phyloP scores from a whole-genome alignment of 371 early-diverging fungal species.

The Mucor indicus region DNA sequence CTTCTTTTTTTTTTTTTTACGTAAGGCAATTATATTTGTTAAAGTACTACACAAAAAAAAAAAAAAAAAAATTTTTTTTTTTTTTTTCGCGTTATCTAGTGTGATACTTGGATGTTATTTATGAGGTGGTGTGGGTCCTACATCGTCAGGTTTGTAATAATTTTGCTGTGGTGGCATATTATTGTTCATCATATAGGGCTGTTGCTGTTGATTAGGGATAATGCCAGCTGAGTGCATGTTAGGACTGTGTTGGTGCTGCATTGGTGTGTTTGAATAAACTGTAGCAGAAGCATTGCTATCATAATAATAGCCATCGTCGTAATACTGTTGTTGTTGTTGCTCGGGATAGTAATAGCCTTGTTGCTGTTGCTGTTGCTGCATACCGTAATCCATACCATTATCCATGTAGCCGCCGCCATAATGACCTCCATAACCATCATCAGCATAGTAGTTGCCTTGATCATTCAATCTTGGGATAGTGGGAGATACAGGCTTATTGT shows the following conservation, averaged over 20 bases:
- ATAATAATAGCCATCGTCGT: constrained; percentile 31
- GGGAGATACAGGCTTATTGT: constrained; percentile 20
- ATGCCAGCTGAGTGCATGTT: neutral
- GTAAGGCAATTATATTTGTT: too few relatives aligned
- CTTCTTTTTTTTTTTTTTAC: too few relatives aligned
- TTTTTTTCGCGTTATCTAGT: too few relatives aligned
- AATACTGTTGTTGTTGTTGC: constrained; percentile 28
- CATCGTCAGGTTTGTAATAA: constrained; percentile 20
- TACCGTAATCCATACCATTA: constrained; percentile 16
- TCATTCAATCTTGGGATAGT: constrained; percentile 40
- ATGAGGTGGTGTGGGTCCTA: constrained; percentile 1
- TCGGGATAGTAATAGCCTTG: constrained; percentile 29
- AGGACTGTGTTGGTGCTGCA: constrained; percentile 5
- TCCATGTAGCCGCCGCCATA: constrained; percentile 10
- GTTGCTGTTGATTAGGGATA: neutral
- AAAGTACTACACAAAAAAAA: too few relatives aligned
- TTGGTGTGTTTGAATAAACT: constrained; percentile 16
- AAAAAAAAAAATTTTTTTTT: too few relatives aligned
- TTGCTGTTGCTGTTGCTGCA: constrained; percentile 17
- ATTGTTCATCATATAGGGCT: neutral
- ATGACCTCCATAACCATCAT: constrained; percentile 9
- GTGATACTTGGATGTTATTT: too few relatives aligned
- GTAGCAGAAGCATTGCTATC: constrained; percentile 22
- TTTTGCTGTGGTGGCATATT: constrained; percentile 9
- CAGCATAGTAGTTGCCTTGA: constrained; percentile 40